Evolutionary conservation across 208 protist species (phyloP), one percentile per base, ranked within the genome.

Genomic region (Vickermania ingenoplastis): DNA sequence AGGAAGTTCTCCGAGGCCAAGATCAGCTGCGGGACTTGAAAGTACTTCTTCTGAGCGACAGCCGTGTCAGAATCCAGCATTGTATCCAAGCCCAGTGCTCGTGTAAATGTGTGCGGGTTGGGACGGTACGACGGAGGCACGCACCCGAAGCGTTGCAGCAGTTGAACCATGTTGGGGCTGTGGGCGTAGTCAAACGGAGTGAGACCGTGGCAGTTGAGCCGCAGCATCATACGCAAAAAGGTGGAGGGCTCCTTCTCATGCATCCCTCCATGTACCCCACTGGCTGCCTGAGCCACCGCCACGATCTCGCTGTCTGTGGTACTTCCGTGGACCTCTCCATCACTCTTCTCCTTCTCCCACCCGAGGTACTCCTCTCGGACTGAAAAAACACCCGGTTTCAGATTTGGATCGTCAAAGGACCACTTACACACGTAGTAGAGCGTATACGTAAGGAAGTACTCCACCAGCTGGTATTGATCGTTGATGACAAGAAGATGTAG

Each of bases 131-230:
- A 77, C 1, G 85, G 85, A 23, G 85, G 81, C 36, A 89, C 79
- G 56, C 85, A 92, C 21, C 85, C 81, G 59, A 86, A 92, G 58
- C 77, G 75, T 65, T 79, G 60, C 25, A 92, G 69, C 27, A 92
- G 53, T 61, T 78, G 69, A 28, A 92, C 63, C 85, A 92, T 88
- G 11, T 69, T 65, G 22, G 79, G 68, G 22, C 79, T 83, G 25
- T 71, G 76, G 0, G 85, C 81, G 59, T 92, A 92, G 74, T 92
- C 85, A 62, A 92, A 89, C 0, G 85, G 68, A 28, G 85, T 81
- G 17, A 92, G 72, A 5, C 85, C 85, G 58, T 86, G 70, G 13
- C 73, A 68, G 60, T 92, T 92, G 23, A 67, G 65, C n/a, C 66
- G 70, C 21, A 92, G 64, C 81, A 92, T 84, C 31, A 73, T 60